Base-by-base conservation (phyloP, 1,284 basidiomycete genomes). In the Heterobasidion parviporum region DNA sequence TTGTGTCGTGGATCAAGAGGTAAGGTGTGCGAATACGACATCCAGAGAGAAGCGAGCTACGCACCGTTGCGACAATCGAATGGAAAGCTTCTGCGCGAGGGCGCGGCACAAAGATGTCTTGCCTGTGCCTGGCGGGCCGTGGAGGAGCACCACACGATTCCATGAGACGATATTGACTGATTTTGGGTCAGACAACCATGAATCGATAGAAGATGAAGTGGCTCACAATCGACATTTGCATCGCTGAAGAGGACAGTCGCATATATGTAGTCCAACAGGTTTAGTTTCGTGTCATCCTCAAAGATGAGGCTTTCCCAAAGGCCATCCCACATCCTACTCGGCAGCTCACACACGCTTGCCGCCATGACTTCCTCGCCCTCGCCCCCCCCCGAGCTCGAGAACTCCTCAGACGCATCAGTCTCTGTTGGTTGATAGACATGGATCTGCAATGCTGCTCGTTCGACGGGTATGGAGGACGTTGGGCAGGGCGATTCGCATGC, bases 91-190 rank as follows among this genome's bases (percentile, higher is more conserved):
- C 63, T 99, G 97, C 0, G 96, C 94, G 6, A 99, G 77, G 12
- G 95, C 95, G 52, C 93, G 84, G 69, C 95, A 98, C 2, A 99
- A 76, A 1, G 91, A 94, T 0, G 97, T 99, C 73, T 99, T 99
- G 16, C 97, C 97, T 0, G 97, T 99, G 0, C 97, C 96, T 0
- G 97, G 96, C 10, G 97, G 97, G 0, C 97, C 97, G 68, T 99
- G 95, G 12, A 99, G 77, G 1, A 99, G 75, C 0, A 98, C 87
- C 2, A 99, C 87, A 2, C 95, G 83, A 68, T 98, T 98, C 93
- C 94, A 98, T 0, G 92, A 88, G 26, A 98, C 86, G 26, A 98
- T 77, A 65, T 98, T 96, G 68, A 88, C 89, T 91, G 57, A 8
- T 57, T 15, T 34, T 6, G 52, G n/a, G 52, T 41, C 47, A 45